phyloP scores from a whole-genome alignment of 2,329 filamentous ascomycete species.

The Neofusicoccum laricinum region DNA sequence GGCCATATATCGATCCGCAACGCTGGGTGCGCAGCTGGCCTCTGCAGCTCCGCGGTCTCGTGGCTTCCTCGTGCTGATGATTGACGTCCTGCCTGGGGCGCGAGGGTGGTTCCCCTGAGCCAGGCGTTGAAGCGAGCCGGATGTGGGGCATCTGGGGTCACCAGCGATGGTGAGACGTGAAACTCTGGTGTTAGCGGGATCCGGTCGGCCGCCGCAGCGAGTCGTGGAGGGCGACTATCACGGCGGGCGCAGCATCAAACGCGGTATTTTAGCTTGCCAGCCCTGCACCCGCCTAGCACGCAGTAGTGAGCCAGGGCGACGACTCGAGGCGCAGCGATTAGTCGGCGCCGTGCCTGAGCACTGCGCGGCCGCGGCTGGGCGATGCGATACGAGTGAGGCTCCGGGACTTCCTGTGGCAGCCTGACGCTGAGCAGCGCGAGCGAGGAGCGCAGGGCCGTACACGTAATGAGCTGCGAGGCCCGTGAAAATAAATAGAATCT shows the following conservation, averaged over 20 bases:
- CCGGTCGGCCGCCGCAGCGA: not conserved
- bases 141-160: not conserved
- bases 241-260: conserved; percentile 1
- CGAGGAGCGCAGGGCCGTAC: not conserved
- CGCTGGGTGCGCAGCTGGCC: conserved; percentile 1
- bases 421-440: not conserved
- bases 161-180: conserved; percentile 9
- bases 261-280: conserved; percentile 11
- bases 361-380: too few species aligned
- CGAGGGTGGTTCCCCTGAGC: conserved; percentile 6
- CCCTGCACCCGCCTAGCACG: conserved; percentile 4
- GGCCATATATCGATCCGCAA: conserved; percentile 11
- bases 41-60: conserved; percentile 9
- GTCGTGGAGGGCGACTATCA: conserved; percentile 10
- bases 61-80: conserved; percentile 3
- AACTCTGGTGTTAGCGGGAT: conserved; percentile 1
- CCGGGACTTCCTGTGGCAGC: not conserved
- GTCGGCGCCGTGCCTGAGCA: too few species aligned
- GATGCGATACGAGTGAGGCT: not conserved
- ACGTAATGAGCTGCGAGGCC: conserved; percentile 13
- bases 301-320: not conserved
- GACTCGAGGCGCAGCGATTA: not conserved
- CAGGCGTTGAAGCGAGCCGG: conserved; percentile 4
- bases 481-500: conserved; percentile 13
- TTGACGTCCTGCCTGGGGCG: not conserved